Evolutionary conservation across 768 basidiomycete species (phyloP).

Genomic region (Calocybe gangraenosa): DNA sequence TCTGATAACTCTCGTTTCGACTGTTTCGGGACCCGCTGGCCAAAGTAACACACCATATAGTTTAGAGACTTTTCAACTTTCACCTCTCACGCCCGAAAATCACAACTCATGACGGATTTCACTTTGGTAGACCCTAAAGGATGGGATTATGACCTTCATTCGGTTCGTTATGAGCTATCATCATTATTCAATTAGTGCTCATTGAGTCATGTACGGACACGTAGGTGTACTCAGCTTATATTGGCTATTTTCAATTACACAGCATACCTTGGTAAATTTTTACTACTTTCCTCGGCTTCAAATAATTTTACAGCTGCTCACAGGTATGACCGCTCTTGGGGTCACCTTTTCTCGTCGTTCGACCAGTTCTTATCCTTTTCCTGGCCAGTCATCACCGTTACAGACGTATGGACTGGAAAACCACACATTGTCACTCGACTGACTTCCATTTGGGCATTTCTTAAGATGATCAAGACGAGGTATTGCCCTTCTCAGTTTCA

Average conservation of each 20-base stretch:
- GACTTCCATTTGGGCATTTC: conserved; percentile 66
- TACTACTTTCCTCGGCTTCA: not conserved
- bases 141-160: conserved; percentile 80
- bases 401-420: conserved; percentile 65
- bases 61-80: too few species aligned
- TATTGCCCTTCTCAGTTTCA: conserved; percentile 23
- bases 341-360: conserved; percentile 72
- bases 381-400: conserved; percentile 79
- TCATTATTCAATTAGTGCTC: too few species aligned
- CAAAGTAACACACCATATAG: too few species aligned
- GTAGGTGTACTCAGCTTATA: conserved; percentile 68
- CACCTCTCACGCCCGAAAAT: too few species aligned
- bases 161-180: conserved; percentile 40
- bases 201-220: not conserved
- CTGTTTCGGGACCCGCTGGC: too few species aligned
- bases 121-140: conserved; percentile 70
- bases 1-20: too few species aligned
- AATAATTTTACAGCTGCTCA: not conserved
- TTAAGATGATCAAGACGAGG: conserved; percentile 86
- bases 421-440: conserved; percentile 79
- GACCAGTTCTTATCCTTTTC: conserved; percentile 77
- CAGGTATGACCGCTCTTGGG: conserved; percentile 83
- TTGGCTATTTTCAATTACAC: conserved; percentile 73
- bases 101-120: conserved; percentile 63
- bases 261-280: conserved; percentile 55